Base-by-base conservation (phyloP, 1,284 basidiomycete species). In the Ustilago crameri region DNA sequence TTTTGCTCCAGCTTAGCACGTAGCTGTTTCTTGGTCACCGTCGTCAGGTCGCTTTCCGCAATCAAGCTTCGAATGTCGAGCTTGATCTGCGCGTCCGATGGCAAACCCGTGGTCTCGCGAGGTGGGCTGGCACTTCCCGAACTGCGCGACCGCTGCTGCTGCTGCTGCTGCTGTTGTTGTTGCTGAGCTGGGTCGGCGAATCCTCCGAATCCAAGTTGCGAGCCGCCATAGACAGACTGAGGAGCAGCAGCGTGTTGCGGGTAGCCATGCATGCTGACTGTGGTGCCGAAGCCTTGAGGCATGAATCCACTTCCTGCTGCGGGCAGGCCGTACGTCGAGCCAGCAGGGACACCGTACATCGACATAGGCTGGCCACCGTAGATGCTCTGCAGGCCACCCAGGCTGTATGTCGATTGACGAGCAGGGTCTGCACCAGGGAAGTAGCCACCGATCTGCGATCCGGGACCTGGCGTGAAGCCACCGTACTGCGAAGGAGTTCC, bases 21-120 rank as follows among this genome's bases (percentile, higher is more conserved):
- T 44, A 82, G 43, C 57, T 74, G 71, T 32, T 79, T 79, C 52
- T 79, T 81, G 23, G 79, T 80, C 17, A 81, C 49, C 7, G 79
- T 79, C 2, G 74, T 68, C 41, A 82, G 60, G 48, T 82, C 80
- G 10, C 66, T 60, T 22, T 73, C 57, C 8, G 76, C 76, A 34
- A 82, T 76, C 24, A 82, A 53, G 30, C 45, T 46, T 23, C 79
- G 77, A 40, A 82, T 75, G 42, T 82, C 79, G 17, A 60, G 41
- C 15, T 63, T 69, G 52, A 82, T 80, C 42, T 73, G 67, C 7
- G 55, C 68, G 48, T 82, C 80, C 1, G 72, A 66, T 14, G 80
- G 80, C 44, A 81, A 30, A 1, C 56, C 66, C 5, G 30, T 37
- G 26, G 51, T 37, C 20, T 60, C 65, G 38, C 49, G 46, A 32